phyloP scores from a whole-genome alignment of 1,284 basidiomycete genomes.

The Fomitopsis pinicola region DNA sequence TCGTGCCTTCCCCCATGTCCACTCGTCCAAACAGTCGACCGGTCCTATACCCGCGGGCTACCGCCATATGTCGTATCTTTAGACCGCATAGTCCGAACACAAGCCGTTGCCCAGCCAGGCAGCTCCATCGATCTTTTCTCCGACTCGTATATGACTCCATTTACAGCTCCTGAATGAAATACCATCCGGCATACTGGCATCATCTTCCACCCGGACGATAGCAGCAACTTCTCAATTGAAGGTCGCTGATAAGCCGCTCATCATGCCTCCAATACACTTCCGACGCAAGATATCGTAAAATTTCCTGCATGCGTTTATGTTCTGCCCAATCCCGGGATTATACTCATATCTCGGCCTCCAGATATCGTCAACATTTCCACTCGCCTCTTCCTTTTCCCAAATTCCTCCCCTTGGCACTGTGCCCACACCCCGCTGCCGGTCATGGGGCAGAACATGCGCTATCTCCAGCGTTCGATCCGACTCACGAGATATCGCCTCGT shows the following conservation, averaged over 20 bases:
- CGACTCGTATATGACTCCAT: not conserved
- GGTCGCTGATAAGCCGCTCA: slow-evolving; percentile 4
- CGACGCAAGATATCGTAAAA: slow-evolving; percentile 13
- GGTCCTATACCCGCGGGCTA: not conserved
- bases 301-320: slow-evolving; percentile 7
- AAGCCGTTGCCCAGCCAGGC: not conserved
- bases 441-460: slow-evolving; percentile 13
- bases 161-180: slow-evolving; percentile 1
- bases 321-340: not conserved
- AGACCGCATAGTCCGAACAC: not conserved
- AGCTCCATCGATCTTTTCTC: slow-evolving; percentile 2
- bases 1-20: slow-evolving; percentile 7
- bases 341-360: too few relatives aligned
- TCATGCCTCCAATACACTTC: slow-evolving; percentile 5
- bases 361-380: not conserved
- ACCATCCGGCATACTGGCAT: slow-evolving; percentile 1
- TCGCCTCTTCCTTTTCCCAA: not conserved
- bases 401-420: not conserved
- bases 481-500: not conserved
- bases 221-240: too few relatives aligned
- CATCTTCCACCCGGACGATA: not conserved
- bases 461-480: slow-evolving; percentile 9
- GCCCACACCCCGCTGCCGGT: slow-evolving; percentile 5
- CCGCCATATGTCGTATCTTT: not conserved
- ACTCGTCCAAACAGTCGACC: not conserved